A percentile compares a stretch with the other conserved stretches of the same genome.
Evolutionary conservation across 2,329 filamentous ascomycete genomes (phyloP).

Genomic region (Cordyceps javanica): DNA sequence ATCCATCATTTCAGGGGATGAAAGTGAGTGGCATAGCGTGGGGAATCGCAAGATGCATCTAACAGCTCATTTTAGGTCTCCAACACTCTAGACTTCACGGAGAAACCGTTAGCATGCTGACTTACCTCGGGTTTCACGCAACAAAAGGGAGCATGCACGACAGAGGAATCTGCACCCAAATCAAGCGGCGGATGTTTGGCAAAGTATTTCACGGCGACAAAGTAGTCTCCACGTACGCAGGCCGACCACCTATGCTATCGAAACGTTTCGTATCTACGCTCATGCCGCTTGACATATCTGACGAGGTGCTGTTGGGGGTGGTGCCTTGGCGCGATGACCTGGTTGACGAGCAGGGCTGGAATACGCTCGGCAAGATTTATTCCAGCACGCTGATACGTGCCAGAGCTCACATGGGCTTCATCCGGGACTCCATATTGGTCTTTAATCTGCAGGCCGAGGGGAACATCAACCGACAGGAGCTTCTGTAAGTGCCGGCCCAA

Average conservation of each 20-base stretch:
- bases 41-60: not conserved
- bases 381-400: conserved; percentile 9
- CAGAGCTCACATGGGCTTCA: conserved; percentile 9
- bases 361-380: conserved; percentile 10
- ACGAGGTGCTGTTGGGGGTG: conserved; percentile 1
- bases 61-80: conserved; percentile 2
- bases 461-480: not conserved
- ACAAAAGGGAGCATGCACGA: conserved; percentile 2
- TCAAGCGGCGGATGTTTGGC: conserved; percentile 12
- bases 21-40: not conserved
- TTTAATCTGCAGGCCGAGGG: conserved; percentile 7
- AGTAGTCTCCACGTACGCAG: conserved; percentile 8
- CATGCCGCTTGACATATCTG: conserved; percentile 13
- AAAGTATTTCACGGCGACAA: conserved; percentile 14
- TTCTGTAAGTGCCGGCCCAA: not conserved
- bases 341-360: conserved; percentile 14
- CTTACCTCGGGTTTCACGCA: conserved; percentile 13
- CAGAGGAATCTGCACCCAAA: conserved; percentile 9
- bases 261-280: conserved; percentile 12
- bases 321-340: not conserved
- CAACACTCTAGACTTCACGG: conserved; percentile 13
- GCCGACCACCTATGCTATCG: conserved; percentile 11
- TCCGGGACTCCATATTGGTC: conserved; percentile 14
- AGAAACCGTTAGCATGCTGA: conserved; percentile 10
- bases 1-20: not conserved